These are phyloP conservation scores for Alopecurus myosuroides DNA, from an alignment of 176 grass and related monocot genomes.

Conservation along the genomic window DNA sequence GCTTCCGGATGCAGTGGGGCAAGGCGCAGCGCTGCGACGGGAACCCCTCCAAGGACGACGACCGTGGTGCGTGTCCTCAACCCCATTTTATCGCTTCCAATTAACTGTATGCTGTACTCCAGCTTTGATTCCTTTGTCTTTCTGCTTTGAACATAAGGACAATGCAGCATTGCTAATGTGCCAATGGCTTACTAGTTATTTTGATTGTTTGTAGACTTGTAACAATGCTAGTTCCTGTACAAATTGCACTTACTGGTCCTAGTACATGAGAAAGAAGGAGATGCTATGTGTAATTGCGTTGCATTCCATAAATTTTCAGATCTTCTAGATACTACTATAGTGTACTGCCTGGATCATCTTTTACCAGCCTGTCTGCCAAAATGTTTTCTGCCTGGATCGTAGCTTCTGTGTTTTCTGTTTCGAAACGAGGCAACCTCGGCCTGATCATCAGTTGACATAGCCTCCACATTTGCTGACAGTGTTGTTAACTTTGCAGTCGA, in stretches of 20 bases:
- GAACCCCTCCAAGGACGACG: constrained; percentile 35
- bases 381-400: background rate
- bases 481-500: constrained; percentile 54
- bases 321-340: background rate
- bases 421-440: background rate
- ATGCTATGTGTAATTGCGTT: background rate
- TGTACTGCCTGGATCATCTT: background rate
- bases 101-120: background rate
- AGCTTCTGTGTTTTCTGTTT: background rate
- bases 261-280: background rate
- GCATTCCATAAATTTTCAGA: background rate
- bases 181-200: background rate
- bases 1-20: constrained; percentile 92
- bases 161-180: background rate
- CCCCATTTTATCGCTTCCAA: background rate
- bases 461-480: constrained; percentile 4
- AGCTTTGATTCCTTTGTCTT: background rate
- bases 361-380: background rate
- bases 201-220: background rate
- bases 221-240: background rate
- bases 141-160: background rate
- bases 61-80: constrained; percentile 35
- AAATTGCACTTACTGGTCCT: background rate
- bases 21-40: constrained; percentile 84
- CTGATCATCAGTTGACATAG: background rate